Conservation (phyloP, 208 protist genomes). For the Blastocrithidia nonstop region DNA sequence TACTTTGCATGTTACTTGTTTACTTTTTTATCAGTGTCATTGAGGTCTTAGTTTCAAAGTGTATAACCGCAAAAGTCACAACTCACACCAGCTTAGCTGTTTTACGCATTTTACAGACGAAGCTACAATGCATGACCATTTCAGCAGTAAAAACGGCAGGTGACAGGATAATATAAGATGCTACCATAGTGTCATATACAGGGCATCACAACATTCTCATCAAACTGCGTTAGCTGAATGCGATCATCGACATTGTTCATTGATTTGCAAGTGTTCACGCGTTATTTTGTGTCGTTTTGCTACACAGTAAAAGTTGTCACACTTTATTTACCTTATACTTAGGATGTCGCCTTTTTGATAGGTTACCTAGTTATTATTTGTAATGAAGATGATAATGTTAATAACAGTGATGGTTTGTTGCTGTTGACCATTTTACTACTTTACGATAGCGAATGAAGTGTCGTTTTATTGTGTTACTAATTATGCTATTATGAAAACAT, state of each 20-base stretch:
- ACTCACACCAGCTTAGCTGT: constrained; percentile 45
- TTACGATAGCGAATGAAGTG: no score
- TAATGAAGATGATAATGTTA: no score
- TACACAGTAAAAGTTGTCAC: no score
- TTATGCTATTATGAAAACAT: no score
- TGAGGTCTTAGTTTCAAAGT: constrained; percentile 20
- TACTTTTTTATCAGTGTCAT: background rate
- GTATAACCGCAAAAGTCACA: constrained; percentile 79
- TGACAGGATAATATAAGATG: constrained; percentile 59
- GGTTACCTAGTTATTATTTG: no score
- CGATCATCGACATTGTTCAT: background rate
- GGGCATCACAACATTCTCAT: constrained; percentile 1
- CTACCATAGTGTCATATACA: constrained; percentile 50
- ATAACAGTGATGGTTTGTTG: no score
- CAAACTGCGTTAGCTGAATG: background rate
- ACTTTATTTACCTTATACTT: no score
- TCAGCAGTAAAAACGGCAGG: constrained; percentile 46
- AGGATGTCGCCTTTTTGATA: no score
- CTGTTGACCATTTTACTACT: no score
- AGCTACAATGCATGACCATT: constrained; percentile 18
- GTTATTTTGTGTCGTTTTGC: no score
- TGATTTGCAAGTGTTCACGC: background rate
- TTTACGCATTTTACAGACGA: constrained; percentile 20
- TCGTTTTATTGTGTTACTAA: no score
- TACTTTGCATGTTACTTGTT: constrained; percentile 1